Evolutionary conservation across 1,284 basidiomycete genomes (phyloP).

Genomic region (Irpex sp.): DNA sequence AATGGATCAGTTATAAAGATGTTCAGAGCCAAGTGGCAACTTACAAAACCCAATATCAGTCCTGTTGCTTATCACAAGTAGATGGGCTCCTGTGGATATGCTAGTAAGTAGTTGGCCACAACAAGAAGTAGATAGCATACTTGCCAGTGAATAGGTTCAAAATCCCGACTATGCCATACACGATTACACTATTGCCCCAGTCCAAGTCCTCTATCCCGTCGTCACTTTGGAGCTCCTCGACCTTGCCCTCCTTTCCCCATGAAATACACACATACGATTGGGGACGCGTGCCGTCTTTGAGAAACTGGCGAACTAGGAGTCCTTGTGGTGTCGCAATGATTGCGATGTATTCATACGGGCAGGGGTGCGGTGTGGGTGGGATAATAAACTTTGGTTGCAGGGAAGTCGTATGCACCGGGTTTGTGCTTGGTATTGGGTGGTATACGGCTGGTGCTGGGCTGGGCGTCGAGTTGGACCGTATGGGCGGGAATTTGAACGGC

Average conservation of each 20-base stretch:
- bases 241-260: slow-evolving; percentile 57
- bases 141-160: slow-evolving; percentile 67
- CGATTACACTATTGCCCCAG: slow-evolving; percentile 54
- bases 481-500: neutral
- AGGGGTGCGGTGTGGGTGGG: slow-evolving; percentile 68
- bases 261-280: slow-evolving; percentile 48
- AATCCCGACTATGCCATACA: slow-evolving; percentile 72
- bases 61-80: neutral
- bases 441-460: neutral
- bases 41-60: neutral
- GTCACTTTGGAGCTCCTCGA: slow-evolving; percentile 49
- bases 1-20: neutral
- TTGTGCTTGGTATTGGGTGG: neutral
- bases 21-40: neutral
- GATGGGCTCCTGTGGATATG: slow-evolving; percentile 3
- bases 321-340: slow-evolving; percentile 56
- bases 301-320: slow-evolving; percentile 58
- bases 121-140: neutral
- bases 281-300: slow-evolving; percentile 29
- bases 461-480: neutral
- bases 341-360: slow-evolving; percentile 64
- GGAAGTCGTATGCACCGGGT: slow-evolving; percentile 21
- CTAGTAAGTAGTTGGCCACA: too few relatives aligned
- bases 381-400: slow-evolving; percentile 62
- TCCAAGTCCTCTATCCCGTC: slow-evolving; percentile 32